Conservation (phyloP, 2,329 filamentous ascomycete genomes). For the Aureobasidium namibiae region DNA sequence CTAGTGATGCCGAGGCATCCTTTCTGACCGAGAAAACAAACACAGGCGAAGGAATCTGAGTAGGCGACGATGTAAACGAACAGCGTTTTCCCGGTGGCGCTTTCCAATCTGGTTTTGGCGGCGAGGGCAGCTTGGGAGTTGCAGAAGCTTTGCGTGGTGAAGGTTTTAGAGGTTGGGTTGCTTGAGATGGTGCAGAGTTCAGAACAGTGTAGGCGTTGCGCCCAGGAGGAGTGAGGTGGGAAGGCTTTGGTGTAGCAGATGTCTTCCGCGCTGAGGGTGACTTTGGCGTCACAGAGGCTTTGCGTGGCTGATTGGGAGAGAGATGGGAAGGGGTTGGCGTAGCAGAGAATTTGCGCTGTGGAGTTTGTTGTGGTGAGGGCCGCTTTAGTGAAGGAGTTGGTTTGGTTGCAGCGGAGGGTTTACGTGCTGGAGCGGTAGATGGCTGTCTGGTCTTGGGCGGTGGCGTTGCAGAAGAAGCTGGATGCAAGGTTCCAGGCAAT, state of each 20-base stretch:
- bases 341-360: no score
- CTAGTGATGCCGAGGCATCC: neutral
- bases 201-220: no score
- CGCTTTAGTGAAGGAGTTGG: no score
- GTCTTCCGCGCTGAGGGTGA: neutral
- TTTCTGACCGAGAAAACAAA: neutral
- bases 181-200: no score
- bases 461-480: neutral
- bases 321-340: no score
- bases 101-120: neutral
- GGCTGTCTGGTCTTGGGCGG: neutral
- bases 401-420: neutral
- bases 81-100: neutral
- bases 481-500: neutral
- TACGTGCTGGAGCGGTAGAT: neutral
- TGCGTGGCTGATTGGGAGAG: no score
- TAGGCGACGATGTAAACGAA: neutral
- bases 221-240: no score
- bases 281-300: neutral
- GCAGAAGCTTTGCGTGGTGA: no score
- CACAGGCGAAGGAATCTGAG: neutral
- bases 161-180: no score
- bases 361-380: no score
- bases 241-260: neutral
- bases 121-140: neutral